phyloP scores from a whole-genome alignment of 2,329 filamentous ascomycete species.

The Diaporthe amygdali region DNA sequence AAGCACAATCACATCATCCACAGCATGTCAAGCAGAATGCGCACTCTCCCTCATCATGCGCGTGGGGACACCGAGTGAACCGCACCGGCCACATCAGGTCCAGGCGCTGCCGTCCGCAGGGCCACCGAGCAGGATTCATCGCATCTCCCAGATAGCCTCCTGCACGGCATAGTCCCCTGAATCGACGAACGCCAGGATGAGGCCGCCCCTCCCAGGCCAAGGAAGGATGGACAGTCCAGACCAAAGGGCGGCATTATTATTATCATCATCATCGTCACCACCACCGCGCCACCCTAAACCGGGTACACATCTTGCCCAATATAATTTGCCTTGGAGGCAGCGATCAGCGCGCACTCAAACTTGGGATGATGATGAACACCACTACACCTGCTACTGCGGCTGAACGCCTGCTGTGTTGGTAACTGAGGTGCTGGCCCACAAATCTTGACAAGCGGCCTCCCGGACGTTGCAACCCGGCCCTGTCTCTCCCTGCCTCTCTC shows the following conservation, averaged over 20 bases:
- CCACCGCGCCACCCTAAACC: not conserved
- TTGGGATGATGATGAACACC: constrained; percentile 7
- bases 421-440: not conserved
- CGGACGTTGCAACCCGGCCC: not conserved
- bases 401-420: not conserved
- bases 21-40: constrained; percentile 1
- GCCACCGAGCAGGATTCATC: not conserved
- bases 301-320: not conserved
- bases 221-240: not conserved
- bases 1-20: not conserved
- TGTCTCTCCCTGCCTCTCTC: not conserved
- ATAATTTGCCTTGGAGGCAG: not conserved
- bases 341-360: not conserved
- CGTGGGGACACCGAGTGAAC: not conserved
- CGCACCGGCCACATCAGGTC: not conserved
- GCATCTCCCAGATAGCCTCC: not conserved
- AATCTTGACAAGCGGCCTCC: constrained; percentile 6
- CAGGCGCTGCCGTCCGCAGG: not conserved
- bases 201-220: not conserved
- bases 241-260: not conserved
- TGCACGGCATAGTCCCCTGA: not conserved
- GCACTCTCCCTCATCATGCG: not conserved
- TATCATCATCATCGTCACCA: not conserved
- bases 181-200: not conserved
- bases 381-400: constrained; percentile 1